Conservation (phyloP, 345 rosid genomes). For the Syzygium oleosum region DNA sequence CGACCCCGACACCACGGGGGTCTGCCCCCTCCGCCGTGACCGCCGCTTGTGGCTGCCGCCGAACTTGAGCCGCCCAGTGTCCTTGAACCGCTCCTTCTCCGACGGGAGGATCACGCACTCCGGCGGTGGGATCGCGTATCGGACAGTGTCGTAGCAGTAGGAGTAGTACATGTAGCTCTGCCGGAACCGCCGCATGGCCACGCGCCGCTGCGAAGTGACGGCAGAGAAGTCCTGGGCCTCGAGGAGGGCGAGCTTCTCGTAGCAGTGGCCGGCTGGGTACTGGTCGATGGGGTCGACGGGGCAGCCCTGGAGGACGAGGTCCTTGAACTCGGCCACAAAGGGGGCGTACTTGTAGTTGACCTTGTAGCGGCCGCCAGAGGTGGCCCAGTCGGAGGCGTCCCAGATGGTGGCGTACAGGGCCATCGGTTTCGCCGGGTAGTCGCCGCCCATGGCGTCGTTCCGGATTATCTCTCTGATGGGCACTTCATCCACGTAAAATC, state of each 20-base stretch:
- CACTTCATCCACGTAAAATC: constrained; percentile 83
- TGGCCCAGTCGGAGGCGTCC: constrained; percentile 97
- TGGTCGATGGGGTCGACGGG: constrained; percentile 51
- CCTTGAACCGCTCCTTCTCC: constrained; percentile 47
- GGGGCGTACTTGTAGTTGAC: constrained; percentile 74
- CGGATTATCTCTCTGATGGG: constrained; percentile 74
- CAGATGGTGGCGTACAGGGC: constrained; percentile 84
- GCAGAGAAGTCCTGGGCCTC: constrained; percentile 27
- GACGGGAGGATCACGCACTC: constrained; percentile 53
- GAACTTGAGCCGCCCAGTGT: constrained; percentile 65
- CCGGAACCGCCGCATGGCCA: constrained; percentile 60
- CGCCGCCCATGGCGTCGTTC: constrained; percentile 59
- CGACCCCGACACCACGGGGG: neutral
- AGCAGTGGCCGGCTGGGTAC: constrained; percentile 16
- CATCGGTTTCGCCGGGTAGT: constrained; percentile 90
- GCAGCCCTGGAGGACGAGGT: constrained; percentile 65
- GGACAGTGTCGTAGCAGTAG: constrained; percentile 59
- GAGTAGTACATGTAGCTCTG: constrained; percentile 77
- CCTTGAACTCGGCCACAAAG: constrained; percentile 59
- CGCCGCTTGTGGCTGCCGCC: constrained; percentile 51
- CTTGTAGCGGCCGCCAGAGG: constrained; percentile 68
- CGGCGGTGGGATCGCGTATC: constrained; percentile 49
- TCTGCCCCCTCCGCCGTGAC: constrained; percentile 18
- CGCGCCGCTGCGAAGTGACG: constrained; percentile 27
- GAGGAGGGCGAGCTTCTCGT: constrained; percentile 17